These are phyloP conservation scores for Solanum sparsipilum DNA, from an alignment of 257 asterid genomes.

Conservation along the genomic window DNA sequence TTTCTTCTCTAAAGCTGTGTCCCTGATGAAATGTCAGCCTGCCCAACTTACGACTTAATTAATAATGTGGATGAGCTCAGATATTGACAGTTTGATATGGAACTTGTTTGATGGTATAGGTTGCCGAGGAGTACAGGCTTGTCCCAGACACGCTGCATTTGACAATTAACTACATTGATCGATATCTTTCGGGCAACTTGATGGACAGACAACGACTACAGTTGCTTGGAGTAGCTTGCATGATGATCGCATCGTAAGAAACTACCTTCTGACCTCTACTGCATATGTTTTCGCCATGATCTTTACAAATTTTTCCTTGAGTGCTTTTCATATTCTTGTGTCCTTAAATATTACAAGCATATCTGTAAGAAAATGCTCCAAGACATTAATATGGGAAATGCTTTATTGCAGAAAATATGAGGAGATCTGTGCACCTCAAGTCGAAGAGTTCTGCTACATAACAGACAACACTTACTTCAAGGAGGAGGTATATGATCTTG, in stretches of 20 bases:
- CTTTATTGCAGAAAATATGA: constrained; percentile 65
- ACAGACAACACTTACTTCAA: constrained; percentile 83
- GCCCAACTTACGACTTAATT: background rate
- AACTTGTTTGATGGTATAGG: constrained; percentile 26
- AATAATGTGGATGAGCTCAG: background rate
- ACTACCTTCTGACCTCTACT: background rate
- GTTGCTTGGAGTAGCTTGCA: constrained; percentile 88
- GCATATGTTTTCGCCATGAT: background rate
- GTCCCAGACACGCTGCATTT: constrained; percentile 84
- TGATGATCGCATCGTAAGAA: constrained; percentile 98
- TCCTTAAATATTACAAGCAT: background rate
- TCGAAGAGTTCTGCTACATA: constrained; percentile 90
- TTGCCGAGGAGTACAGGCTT: constrained; percentile 84
- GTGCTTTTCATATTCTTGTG: background rate
- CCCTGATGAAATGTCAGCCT: background rate
- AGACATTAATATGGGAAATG: background rate
- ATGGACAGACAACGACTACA: constrained; percentile 84
- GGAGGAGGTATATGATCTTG: constrained; percentile 47
- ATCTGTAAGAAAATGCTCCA: background rate
- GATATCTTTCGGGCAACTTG: constrained; percentile 82
- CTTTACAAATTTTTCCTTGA: background rate
- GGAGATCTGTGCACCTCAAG: constrained; percentile 91
- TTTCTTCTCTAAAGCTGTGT: background rate
- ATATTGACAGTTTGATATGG: background rate
- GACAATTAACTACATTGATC: constrained; percentile 85